phyloP scores from a whole-genome alignment of 305 asterid genomes.

The Solanum hybrid region DNA sequence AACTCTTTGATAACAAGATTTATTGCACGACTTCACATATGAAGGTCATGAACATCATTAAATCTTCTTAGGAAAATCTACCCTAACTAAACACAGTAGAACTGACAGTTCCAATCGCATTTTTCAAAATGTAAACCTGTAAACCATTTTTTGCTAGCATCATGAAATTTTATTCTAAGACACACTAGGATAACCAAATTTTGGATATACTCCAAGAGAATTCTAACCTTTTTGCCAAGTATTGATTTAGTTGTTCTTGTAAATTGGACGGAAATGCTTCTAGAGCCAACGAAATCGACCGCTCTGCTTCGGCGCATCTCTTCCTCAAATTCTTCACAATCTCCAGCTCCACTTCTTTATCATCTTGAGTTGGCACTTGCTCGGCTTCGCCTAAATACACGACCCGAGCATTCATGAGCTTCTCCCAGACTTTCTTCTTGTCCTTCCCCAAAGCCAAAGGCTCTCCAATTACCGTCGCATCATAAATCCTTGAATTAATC shows the following conservation, averaged over 20 bases:
- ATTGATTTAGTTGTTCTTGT: constrained; percentile 61
- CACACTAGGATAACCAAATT: background rate
- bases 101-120: background rate
- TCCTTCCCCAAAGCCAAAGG: constrained; percentile 57
- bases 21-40: background rate
- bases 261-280: constrained; percentile 73
- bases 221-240: constrained; percentile 41
- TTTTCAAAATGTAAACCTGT: background rate
- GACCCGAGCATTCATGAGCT: constrained; percentile 62
- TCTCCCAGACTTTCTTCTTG: constrained; percentile 59
- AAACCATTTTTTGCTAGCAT: background rate
- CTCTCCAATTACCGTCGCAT: constrained; percentile 52
- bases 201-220: background rate
- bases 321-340: constrained; percentile 60
- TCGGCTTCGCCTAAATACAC: constrained; percentile 92
- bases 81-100: background rate
- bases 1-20: background rate
- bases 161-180: background rate
- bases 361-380: constrained; percentile 72
- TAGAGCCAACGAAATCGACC: constrained; percentile 63
- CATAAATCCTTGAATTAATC: constrained; percentile 66
- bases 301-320: constrained; percentile 54
- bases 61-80: background rate
- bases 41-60: background rate
- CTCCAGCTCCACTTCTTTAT: constrained; percentile 72